Evolutionary conservation across 768 basidiomycete genomes (phyloP), one percentile per base, ranked within the genome.

Genomic region (Termitomyces sp.): DNA sequence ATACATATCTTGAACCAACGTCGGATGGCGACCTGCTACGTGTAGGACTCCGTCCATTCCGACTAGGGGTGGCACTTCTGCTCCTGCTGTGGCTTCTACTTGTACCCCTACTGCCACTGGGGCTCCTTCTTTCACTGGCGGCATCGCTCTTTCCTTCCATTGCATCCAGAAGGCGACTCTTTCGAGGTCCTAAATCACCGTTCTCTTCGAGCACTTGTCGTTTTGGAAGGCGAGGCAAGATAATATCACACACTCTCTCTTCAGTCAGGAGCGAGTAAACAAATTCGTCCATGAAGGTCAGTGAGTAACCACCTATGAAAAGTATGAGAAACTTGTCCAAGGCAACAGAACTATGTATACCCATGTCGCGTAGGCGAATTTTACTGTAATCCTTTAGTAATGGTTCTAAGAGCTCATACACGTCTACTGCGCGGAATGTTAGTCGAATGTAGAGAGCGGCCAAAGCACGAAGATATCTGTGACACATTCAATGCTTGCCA

Each of bases 171-270:
- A 99, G 72, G 45, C 88, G 83, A 69, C 91, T 94, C 69, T 89
- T 84, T 15, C 96, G 77, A 3, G 91, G 89, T 0, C 86, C 86
- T 23, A 99, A 78, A 8, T 98, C 94, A 43, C 91, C 89, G 19
- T 85, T 91, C 67, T 99, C 96, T 74, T 98, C 97, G 26, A 98
- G 74, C 3, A 91, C 85, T 52, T 85, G 81, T 21, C 97, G 82
- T 73, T 90, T 94, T 9, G 85, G 82, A 59, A 98, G 71, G 49
- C 97, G 86, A 15, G 97, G 97, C 45, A 99, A 74, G 64, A 98
- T 98, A 64, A 93, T 91, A 73, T 98, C 97, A 71, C 96, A 98
- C 5, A 94, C 95, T 56, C 94, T 82, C 59, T 98, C 97, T 67
- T 96, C 88, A 5, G 79, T 83, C 33, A 98, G 73, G 10, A 98